Conservation (phyloP, 345 rosid genomes). For the Cardiospermum halicacabum region DNA sequence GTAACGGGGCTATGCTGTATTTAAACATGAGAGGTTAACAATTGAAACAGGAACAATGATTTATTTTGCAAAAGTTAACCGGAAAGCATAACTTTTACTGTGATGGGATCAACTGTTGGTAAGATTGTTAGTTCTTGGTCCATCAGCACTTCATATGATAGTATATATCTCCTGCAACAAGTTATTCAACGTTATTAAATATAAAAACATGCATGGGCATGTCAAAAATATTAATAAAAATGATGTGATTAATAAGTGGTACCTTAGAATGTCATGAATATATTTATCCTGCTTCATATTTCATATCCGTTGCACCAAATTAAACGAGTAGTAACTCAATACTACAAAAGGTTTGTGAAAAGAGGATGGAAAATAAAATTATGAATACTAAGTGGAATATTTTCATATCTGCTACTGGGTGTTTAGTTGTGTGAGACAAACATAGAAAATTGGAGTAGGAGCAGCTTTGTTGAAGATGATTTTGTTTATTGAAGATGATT, state of each 20-base stretch:
- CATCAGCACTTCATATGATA: constrained; percentile 95
- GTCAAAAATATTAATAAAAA: neutral
- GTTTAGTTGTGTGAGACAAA: no score
- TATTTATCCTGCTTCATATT: constrained; percentile 65
- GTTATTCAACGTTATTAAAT: neutral
- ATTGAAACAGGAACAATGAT: no score
- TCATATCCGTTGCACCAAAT: constrained; percentile 58
- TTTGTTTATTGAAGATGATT: no score
- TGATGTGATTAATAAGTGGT: neutral
- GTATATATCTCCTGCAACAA: constrained; percentile 78
- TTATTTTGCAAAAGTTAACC: neutral
- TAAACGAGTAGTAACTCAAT: constrained; percentile 4
- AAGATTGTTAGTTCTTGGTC: constrained; percentile 86
- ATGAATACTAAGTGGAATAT: neutral
- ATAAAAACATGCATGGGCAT: neutral
- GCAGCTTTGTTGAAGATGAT: no score
- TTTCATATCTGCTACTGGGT: no score
- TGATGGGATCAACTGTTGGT: constrained; percentile 76
- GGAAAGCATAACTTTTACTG: constrained; percentile 38
- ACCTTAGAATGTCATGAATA: constrained; percentile 87
- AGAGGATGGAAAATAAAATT: neutral
- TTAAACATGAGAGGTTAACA: no score
- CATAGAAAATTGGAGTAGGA: no score
- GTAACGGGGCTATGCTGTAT: no score
- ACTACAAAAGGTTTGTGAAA: neutral